phyloP scores from a whole-genome alignment of 1,284 basidiomycete genomes.

The Cutaneotrichosporon sp. region DNA sequence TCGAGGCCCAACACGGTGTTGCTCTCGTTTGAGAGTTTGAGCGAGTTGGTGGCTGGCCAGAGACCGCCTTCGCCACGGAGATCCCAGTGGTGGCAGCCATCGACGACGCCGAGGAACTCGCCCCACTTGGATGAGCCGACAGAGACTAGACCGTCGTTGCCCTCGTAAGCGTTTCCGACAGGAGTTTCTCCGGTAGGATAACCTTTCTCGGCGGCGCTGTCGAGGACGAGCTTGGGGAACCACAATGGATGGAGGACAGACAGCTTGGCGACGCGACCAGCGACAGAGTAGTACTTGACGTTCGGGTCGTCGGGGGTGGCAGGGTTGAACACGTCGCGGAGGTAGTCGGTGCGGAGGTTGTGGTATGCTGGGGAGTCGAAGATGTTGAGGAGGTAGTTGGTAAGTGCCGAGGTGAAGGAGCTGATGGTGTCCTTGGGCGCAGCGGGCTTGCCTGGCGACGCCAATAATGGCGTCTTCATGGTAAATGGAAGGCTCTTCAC shows the following conservation, averaged over 20 bases:
- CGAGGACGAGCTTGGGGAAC: constrained; percentile 90
- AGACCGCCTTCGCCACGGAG: constrained; percentile 68
- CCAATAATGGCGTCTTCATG: constrained; percentile 52
- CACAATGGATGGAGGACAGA: constrained; percentile 87
- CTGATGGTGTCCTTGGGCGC: constrained; percentile 22
- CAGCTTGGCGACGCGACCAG: constrained; percentile 68
- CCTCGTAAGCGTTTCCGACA: constrained; percentile 58
- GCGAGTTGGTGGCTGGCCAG: constrained; percentile 35
- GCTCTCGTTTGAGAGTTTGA: constrained; percentile 26
- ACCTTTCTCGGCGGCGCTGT: constrained; percentile 55
- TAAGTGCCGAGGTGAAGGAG: constrained; percentile 53
- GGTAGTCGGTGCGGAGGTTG: constrained; percentile 82
- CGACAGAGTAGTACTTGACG: constrained; percentile 89
- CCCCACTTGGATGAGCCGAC: constrained; percentile 88
- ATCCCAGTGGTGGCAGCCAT: constrained; percentile 95
- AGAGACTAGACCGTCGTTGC: constrained; percentile 92
- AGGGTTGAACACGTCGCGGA: constrained; percentile 86
- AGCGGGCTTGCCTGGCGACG: constrained; percentile 7
- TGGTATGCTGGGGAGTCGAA: constrained; percentile 97
- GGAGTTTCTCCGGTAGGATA: constrained; percentile 58
- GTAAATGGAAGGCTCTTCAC: constrained; percentile 48
- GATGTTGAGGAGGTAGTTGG: constrained; percentile 79
- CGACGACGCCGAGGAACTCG: constrained; percentile 83
- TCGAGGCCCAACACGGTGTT: constrained; percentile 13
- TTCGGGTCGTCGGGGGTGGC: constrained; percentile 73